These are phyloP conservation scores for Syzygium syzygioides DNA, from an alignment of 441 rosid species.

Conservation along the genomic window DNA sequence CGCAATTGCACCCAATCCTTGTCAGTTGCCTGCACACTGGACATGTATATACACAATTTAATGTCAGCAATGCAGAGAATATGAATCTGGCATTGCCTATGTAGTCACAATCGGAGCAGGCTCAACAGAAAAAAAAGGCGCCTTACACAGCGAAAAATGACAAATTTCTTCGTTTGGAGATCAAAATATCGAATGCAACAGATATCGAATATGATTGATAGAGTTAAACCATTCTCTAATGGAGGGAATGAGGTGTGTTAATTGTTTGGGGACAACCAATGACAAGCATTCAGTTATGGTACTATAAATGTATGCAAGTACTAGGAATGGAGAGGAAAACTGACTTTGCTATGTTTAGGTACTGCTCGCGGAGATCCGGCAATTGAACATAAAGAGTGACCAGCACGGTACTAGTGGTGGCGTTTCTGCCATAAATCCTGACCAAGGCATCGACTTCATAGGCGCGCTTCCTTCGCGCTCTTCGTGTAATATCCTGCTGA, in stretches of 20 bases:
- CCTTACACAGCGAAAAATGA: not conserved
- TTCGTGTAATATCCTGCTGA: not conserved
- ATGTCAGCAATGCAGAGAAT: not conserved
- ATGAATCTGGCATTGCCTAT: not conserved
- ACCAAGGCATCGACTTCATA: not conserved
- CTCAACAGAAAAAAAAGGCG: not conserved
- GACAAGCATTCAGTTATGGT: not conserved
- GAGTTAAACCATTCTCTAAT: not conserved
- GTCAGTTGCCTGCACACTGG: constrained; percentile 72
- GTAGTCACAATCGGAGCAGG: not conserved
- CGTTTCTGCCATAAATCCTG: not conserved
- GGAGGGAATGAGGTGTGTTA: not conserved
- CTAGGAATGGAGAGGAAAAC: not conserved
- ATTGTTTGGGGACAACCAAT: not conserved
- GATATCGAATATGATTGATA: not conserved
- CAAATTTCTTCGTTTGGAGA: not conserved
- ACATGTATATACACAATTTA: not conserved
- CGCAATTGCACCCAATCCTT: constrained; percentile 69
- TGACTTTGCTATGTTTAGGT: not conserved
- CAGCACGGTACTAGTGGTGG: not conserved
- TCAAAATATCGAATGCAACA: not conserved
- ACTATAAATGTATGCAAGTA: not conserved
- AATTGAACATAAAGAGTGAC: not conserved
- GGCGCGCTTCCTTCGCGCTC: not conserved
- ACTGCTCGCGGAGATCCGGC: constrained; percentile 1